These are phyloP conservation scores for Pleurotus giganteus DNA, from an alignment of 768 basidiomycete species.

Conservation along the genomic window DNA sequence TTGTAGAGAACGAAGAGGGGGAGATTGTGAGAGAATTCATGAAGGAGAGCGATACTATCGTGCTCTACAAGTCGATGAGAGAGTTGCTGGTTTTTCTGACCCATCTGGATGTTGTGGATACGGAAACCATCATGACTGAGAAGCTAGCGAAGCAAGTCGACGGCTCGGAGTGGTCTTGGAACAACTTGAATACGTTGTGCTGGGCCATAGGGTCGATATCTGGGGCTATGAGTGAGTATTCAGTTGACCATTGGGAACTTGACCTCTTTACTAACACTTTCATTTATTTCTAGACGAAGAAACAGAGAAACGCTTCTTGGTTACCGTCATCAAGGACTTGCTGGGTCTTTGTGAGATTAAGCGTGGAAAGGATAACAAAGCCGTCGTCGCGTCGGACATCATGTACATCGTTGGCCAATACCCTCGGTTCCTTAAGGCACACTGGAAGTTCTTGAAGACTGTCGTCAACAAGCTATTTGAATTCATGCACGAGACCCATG, in stretches of 20 bases:
- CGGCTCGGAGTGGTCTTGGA: conserved; percentile 99
- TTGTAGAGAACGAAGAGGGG: conserved; percentile 99
- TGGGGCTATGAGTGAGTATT: conserved; percentile 91
- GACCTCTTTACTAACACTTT: background rate
- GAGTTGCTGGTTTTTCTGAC: conserved; percentile 97
- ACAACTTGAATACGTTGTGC: conserved; percentile 97
- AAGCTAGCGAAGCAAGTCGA: conserved; percentile 97
- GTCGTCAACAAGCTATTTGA: conserved; percentile 99
- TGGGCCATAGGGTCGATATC: conserved; percentile 99
- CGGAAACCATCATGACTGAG: conserved; percentile 96
- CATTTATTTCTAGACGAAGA: conserved; percentile 73
- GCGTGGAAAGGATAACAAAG: conserved; percentile 99
- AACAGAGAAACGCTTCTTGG: conserved; percentile 97
- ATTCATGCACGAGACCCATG: conserved; percentile 99
- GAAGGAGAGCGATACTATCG: conserved; percentile 98
- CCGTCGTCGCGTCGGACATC: conserved; percentile 93
- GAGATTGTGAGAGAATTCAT: conserved; percentile 99
- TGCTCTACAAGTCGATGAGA: conserved; percentile 98
- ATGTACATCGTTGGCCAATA: conserved; percentile 99
- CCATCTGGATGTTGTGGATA: conserved; percentile 93
- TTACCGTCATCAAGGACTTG: conserved; percentile 98
- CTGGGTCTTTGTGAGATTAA: conserved; percentile 98
- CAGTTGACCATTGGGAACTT: conserved; percentile 12
- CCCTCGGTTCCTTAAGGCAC: conserved; percentile 97
- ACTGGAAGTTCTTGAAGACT: conserved; percentile 99